A percentile compares a stretch with the other conserved stretches of the same genome.
Conservation (phyloP, 1,284 basidiomycete genomes). For the Apiotrichum montevideense region DNA sequence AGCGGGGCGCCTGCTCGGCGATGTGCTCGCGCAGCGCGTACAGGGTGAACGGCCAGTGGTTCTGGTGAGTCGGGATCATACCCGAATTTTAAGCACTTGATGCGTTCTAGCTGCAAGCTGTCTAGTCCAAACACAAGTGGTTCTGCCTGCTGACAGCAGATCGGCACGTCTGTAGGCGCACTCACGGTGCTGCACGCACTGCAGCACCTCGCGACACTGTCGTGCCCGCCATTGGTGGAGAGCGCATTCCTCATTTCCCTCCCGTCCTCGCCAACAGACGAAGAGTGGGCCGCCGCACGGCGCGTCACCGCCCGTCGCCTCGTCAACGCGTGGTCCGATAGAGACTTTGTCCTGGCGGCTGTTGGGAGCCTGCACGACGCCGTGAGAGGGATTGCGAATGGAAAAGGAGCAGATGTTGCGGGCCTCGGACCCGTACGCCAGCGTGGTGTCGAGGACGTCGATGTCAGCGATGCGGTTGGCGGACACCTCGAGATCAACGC, state of each 20-base stretch:
- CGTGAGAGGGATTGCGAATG: slow-evolving; percentile 44
- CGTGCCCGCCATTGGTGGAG: slow-evolving; percentile 50
- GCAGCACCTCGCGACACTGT: slow-evolving; percentile 45
- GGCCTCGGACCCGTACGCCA: slow-evolving; percentile 45
- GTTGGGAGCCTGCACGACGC: slow-evolving; percentile 52
- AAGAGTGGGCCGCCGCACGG: slow-evolving; percentile 49
- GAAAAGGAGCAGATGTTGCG: slow-evolving; percentile 43
- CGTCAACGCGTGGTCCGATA: slow-evolving; percentile 50
- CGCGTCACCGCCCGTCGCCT: slow-evolving; percentile 49
- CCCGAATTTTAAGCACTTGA: too few relatives aligned
- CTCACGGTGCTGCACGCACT: slow-evolving; percentile 52
- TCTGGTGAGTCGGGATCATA: slow-evolving; percentile 33
- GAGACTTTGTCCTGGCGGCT: slow-evolving; percentile 52
- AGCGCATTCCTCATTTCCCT: slow-evolving; percentile 51
- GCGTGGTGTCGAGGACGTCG: slow-evolving; percentile 48
- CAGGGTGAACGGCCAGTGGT: slow-evolving; percentile 54
- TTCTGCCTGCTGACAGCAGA: slow-evolving; percentile 24
- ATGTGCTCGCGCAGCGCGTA: slow-evolving; percentile 52
- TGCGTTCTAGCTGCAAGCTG: too few relatives aligned
- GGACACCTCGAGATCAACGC: slow-evolving; percentile 46
- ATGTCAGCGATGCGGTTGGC: slow-evolving; percentile 42
- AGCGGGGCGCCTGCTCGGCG: slow-evolving; percentile 53
- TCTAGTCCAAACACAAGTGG: too few relatives aligned
- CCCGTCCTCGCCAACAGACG: slow-evolving; percentile 47
- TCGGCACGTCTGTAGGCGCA: slow-evolving; percentile 54